Percentiles rank a stretch among this genome's conserved stretches.
Conservation (phyloP, 1,139 yeast species). For the Yamadazyma atmosphaerica region DNA sequence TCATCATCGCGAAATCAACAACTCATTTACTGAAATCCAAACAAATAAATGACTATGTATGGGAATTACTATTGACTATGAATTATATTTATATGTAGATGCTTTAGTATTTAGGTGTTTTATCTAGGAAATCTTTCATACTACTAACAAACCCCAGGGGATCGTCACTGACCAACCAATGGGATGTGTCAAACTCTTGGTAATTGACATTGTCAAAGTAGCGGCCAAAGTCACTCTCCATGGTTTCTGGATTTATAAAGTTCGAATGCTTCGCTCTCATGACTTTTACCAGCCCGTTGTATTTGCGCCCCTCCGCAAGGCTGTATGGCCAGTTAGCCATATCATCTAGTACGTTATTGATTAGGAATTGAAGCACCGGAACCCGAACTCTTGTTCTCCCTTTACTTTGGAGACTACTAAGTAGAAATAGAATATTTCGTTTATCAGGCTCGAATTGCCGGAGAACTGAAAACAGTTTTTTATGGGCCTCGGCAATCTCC, state of each 20-base stretch:
- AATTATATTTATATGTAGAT: too few relatives aligned
- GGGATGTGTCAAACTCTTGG: slow-evolving; percentile 41
- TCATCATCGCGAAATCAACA: not conserved
- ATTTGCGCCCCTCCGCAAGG: slow-evolving; percentile 21
- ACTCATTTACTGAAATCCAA: not conserved
- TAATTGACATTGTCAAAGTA: slow-evolving; percentile 35
- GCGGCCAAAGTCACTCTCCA: slow-evolving; percentile 26
- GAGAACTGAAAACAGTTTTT: slow-evolving; percentile 19
- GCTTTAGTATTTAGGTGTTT: too few relatives aligned
- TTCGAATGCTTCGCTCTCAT: slow-evolving; percentile 43
- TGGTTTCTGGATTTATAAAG: slow-evolving; percentile 33
- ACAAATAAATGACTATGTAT: not conserved
- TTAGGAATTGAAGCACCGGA: slow-evolving; percentile 27
- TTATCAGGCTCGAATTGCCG: slow-evolving; percentile 23
- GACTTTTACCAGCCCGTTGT: slow-evolving; percentile 39
- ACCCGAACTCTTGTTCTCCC: slow-evolving; percentile 24
- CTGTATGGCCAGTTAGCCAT: slow-evolving; percentile 47
- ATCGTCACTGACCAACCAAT: slow-evolving; percentile 46
- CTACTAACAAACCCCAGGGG: slow-evolving; percentile 36
- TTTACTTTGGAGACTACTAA: slow-evolving; percentile 26
- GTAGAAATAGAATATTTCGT: slow-evolving; percentile 28
- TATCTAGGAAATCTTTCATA: slow-evolving; percentile 19
- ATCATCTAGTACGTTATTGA: slow-evolving; percentile 28
- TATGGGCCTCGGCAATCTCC: not conserved
- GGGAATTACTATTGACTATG: not conserved